Conservation (phyloP, 352 stramenopile species). For the Phytophthora crassamura region DNA sequence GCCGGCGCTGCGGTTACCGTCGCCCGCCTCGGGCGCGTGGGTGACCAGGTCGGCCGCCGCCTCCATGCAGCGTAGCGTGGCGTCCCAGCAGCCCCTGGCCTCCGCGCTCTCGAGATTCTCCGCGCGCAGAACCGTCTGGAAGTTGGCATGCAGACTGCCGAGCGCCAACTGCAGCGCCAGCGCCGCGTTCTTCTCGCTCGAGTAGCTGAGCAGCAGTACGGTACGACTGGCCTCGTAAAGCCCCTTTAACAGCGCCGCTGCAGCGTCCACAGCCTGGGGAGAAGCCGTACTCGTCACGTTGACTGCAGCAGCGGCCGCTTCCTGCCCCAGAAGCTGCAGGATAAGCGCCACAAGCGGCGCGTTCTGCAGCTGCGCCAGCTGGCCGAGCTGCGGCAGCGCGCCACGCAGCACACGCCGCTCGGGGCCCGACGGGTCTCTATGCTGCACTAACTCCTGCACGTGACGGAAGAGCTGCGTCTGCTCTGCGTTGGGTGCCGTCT, state of each 20-base stretch:
- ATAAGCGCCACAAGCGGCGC: constrained; percentile 61
- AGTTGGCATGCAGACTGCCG: constrained; percentile 44
- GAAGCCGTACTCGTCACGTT: background rate
- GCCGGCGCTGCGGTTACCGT: constrained; percentile 57
- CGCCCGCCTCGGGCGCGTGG: constrained; percentile 35
- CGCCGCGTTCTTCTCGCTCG: constrained; percentile 76
- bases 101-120: constrained; percentile 22
- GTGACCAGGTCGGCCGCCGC: constrained; percentile 50
- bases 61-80: constrained; percentile 52
- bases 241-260: constrained; percentile 39
- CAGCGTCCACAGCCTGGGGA: constrained; percentile 11
- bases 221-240: constrained; percentile 65
- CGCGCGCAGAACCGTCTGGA: constrained; percentile 41
- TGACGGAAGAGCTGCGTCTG: constrained; percentile 68
- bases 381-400: constrained; percentile 51
- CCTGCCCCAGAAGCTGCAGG: constrained; percentile 56
- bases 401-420: constrained; percentile 48
- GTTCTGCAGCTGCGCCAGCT: constrained; percentile 66
- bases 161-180: constrained; percentile 60
- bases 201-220: constrained; percentile 73
- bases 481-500: constrained; percentile 49
- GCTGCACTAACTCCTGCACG: constrained; percentile 66
- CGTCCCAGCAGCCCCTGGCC: constrained; percentile 40
- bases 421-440: constrained; percentile 58
- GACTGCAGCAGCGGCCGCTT: constrained; percentile 2